phyloP scores from a whole-genome alignment of 2,329 filamentous ascomycete species.

The Calonectria montana region DNA sequence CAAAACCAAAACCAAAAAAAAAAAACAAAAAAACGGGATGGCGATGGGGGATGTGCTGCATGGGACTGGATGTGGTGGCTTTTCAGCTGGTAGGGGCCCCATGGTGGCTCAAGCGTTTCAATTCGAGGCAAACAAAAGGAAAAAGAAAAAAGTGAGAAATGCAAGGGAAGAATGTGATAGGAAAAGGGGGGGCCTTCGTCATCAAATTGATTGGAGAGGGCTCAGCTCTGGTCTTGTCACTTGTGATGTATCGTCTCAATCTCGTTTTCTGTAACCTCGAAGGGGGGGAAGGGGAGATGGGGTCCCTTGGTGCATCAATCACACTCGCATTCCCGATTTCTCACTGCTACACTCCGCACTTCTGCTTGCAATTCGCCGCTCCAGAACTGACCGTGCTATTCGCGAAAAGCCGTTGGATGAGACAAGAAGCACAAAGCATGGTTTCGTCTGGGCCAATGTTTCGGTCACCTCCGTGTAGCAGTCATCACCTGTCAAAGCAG shows the following conservation, averaged over 20 bases:
- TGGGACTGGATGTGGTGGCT: background rate
- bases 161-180: background rate
- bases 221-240: background rate
- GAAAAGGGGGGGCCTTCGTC: background rate
- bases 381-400: too few relatives aligned
- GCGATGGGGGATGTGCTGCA: background rate
- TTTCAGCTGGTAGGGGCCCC: background rate
- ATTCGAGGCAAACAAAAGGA: background rate
- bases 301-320: background rate
- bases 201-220: background rate
- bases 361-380: too few relatives aligned
- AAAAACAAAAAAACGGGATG: background rate
- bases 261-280: background rate
- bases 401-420: background rate
- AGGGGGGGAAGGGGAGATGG: background rate
- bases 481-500: background rate
- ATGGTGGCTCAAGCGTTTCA: background rate
- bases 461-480: background rate
- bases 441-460: background rate
- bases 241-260: conserved; percentile 2
- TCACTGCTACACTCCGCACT: background rate
- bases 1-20: too few relatives aligned
- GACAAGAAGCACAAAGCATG: background rate
- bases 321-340: background rate
- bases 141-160: background rate